Percentiles rank a stretch among this genome's conserved stretches.
Evolutionary conservation across 2,329 filamentous ascomycete species (phyloP).

Genomic region (Xylariaceae sp.): DNA sequence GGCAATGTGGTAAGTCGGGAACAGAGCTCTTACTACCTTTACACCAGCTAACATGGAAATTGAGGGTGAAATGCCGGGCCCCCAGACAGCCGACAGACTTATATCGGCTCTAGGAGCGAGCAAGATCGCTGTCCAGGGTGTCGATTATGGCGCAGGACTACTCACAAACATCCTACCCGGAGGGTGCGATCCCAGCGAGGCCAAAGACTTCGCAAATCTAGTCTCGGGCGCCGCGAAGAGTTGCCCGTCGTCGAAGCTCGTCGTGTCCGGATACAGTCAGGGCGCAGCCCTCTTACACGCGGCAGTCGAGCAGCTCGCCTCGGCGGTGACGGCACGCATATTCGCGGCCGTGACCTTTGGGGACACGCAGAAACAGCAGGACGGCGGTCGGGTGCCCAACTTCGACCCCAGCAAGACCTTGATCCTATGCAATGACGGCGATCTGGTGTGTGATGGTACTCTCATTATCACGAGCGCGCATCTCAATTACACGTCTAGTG

Average conservation of each 20-base stretch:
- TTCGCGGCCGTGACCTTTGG: conserved; percentile 39
- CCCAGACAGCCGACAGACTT: conserved; percentile 32
- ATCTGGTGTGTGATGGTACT: conserved; percentile 55
- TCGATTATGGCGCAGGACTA: conserved; percentile 39
- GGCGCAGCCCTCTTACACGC: conserved; percentile 44
- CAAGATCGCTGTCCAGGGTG: conserved; percentile 24
- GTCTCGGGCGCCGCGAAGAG: conserved; percentile 39
- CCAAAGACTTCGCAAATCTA: conserved; percentile 37
- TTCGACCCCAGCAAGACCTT: conserved; percentile 39
- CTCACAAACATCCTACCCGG: conserved; percentile 36
- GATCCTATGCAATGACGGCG: conserved; percentile 55
- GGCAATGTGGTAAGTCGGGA: conserved; percentile 17
- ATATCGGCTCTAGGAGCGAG: conserved; percentile 29
- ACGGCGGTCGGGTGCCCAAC: conserved; percentile 39
- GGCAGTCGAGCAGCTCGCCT: conserved; percentile 35
- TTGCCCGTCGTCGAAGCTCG: conserved; percentile 43
- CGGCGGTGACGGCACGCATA: conserved; percentile 1
- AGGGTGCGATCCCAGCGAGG: conserved; percentile 37
- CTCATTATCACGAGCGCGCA: conserved; percentile 11
- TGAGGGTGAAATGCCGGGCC: conserved; percentile 2
- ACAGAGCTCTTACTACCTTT: no score
- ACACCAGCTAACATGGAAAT: background rate
- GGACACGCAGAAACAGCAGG: conserved; percentile 40
- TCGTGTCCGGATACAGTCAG: conserved; percentile 42
- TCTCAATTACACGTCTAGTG: conserved; percentile 10